These are phyloP conservation scores for Brachypodium distachyon DNA, from an alignment of 202 grass and related monocot species.

Conservation along the genomic window DNA sequence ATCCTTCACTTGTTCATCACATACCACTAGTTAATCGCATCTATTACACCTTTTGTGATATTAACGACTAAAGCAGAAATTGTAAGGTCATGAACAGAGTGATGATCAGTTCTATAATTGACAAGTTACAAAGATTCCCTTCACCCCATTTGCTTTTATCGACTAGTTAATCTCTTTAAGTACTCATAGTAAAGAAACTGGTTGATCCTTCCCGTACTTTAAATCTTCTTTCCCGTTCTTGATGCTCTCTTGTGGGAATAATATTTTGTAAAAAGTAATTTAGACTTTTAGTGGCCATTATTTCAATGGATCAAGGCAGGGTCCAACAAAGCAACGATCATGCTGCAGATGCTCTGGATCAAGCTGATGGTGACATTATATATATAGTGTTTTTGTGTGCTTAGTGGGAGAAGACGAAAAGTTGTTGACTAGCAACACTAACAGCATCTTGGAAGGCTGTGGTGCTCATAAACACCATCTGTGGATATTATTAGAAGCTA, in stretches of 20 bases:
- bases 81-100: conserved; percentile 20
- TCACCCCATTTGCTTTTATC: conserved; percentile 32
- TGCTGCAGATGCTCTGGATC: conserved; percentile 66
- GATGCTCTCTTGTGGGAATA: conserved; percentile 32
- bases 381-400: conserved; percentile 37
- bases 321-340: conserved; percentile 50
- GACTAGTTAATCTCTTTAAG: conserved; percentile 26
- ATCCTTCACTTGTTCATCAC: conserved; percentile 20
- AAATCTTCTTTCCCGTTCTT: conserved; percentile 34
- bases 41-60: conserved; percentile 29
- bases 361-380: conserved; percentile 53
- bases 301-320: conserved; percentile 35
- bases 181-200: conserved; percentile 9
- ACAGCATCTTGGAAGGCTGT: conserved; percentile 40
- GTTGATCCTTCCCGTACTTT: conserved; percentile 27
- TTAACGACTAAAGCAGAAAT: conserved; percentile 37
- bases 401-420: conserved; percentile 45
- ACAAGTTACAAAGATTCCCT: conserved; percentile 62
- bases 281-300: conserved; percentile 28
- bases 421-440: conserved; percentile 43
- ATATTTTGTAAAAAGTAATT: conserved; percentile 21
- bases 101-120: conserved; percentile 32
- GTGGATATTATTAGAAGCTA: conserved; percentile 56
- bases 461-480: conserved; percentile 46
- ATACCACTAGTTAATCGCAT: conserved; percentile 26